Base-by-base conservation (phyloP, 2,329 filamentous ascomycete species). In the Esteya vermicola region DNA sequence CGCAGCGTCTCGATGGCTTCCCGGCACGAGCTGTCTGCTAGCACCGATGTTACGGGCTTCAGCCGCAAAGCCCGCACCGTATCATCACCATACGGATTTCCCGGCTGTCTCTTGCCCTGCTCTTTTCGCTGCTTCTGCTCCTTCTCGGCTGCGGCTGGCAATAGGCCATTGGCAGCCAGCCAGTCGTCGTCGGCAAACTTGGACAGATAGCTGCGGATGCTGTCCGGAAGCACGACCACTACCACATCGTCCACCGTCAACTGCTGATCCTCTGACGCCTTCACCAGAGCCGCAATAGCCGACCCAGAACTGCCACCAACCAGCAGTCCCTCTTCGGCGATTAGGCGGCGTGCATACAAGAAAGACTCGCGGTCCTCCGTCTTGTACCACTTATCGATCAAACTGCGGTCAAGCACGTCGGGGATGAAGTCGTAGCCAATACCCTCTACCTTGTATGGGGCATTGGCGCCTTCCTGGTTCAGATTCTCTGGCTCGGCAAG, bases 131-230 rank as follows among this genome's bases (percentile, higher is more conserved):
- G 52, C 21, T 52, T 47, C 36, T 53, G 52, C 18, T 33, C 22
- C 19, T 20, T 20, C n/a, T 14, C 70, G 30, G 14, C 60, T 64
- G 46, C 62, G 60, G 54, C 52, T n/a, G 84, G 75, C 21, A 96
- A 72, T 20, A 98, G 83, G 57, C 89, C 81, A 63, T 98, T 98
- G 47, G 91, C 91, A 12, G 86, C 88, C 41, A 98, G 78, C 93
- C 91, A 98, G 66, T 96, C 91, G 56, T 98, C 93, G 57, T 98
- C 91, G 49, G 86, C 86, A 57, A 98, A 98, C 73, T 98, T 98
- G 65, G 82, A 89, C 21, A 98, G 76, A 60, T 98, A 98, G 62
- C 85, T 95, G 54, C 91, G 75, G 56, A 98, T 96, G 64, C 86
- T 94, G 60, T 98, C 91, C 1, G 91, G 93, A 16, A 95, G 68